Evolutionary conservation across 2,329 filamentous ascomycete species (phyloP).

Genomic region (Phoma sp.): DNA sequence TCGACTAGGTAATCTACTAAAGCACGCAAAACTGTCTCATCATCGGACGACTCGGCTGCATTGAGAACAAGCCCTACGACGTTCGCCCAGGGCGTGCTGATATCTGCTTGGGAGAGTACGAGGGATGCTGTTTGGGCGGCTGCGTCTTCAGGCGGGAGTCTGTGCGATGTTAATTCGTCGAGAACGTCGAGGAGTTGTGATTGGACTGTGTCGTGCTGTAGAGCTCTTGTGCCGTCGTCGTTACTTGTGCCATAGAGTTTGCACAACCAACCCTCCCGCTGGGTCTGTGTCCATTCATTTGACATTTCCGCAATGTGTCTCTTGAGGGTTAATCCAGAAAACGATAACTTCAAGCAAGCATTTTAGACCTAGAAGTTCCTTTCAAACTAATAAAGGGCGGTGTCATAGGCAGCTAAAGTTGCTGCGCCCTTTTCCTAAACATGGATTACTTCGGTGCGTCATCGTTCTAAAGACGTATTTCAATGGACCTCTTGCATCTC

Average conservation of each 20-base stretch:
- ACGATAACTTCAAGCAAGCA: no score
- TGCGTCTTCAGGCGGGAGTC: neutral
- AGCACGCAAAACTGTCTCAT: neutral
- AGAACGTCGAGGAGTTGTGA: neutral
- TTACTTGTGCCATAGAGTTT: neutral
- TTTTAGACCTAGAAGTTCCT: no score
- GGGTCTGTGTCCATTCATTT: neutral
- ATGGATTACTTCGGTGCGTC: no score
- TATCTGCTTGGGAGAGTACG: neutral
- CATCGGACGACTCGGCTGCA: neutral
- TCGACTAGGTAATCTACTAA: conserved; percentile 11
- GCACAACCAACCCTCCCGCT: conserved; percentile 2
- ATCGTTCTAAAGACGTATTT: no score
- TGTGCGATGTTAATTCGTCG: neutral
- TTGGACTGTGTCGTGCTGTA: neutral
- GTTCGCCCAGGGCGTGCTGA: neutral
- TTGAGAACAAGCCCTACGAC: neutral
- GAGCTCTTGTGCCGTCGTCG: neutral
- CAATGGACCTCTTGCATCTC: no score
- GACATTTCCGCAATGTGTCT: neutral
- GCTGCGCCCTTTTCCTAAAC: no score
- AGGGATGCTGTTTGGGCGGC: neutral
- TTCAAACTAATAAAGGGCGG: no score
- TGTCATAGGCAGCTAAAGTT: no score
- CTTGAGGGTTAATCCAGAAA: no score